Evolutionary conservation across 2,329 filamentous ascomycete species (phyloP).

Genomic region (Cladosporium halotolerans): DNA sequence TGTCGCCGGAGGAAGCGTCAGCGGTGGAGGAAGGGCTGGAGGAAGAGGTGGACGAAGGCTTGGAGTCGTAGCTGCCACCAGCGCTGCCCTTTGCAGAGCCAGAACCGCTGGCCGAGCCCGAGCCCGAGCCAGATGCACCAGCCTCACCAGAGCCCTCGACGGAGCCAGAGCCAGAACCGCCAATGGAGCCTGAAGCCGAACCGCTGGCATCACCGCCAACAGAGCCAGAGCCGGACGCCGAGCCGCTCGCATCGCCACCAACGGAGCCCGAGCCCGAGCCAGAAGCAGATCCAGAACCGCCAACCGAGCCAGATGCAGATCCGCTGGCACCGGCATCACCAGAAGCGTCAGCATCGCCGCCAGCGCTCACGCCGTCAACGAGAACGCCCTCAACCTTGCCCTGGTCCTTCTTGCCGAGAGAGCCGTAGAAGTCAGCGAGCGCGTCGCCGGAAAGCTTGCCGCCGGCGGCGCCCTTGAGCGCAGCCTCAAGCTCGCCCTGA

Average conservation of each 20-base stretch:
- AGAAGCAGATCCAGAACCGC: neutral
- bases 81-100: neutral
- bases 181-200: neutral
- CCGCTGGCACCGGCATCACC: neutral
- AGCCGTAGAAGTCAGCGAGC: too few species aligned
- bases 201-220: neutral
- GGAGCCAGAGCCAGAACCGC: neutral
- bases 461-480: neutral
- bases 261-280: neutral
- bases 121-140: neutral
- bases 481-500: neutral
- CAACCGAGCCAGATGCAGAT: too few species aligned
- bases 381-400: too few species aligned
- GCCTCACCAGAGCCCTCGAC: neutral
- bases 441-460: neutral
- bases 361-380: neutral
- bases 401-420: too few species aligned
- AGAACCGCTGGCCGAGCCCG: neutral
- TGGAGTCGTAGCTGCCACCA: neutral
- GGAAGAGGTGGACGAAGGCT: neutral
- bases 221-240: neutral
- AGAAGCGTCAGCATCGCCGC: neutral
- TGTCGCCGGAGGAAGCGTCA: slow-evolving; percentile 4
- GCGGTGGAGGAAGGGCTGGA: neutral
- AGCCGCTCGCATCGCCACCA: neutral